Evolutionary conservation across 1,284 basidiomycete species (phyloP).

Genomic region (Fomitopsis betulina): DNA sequence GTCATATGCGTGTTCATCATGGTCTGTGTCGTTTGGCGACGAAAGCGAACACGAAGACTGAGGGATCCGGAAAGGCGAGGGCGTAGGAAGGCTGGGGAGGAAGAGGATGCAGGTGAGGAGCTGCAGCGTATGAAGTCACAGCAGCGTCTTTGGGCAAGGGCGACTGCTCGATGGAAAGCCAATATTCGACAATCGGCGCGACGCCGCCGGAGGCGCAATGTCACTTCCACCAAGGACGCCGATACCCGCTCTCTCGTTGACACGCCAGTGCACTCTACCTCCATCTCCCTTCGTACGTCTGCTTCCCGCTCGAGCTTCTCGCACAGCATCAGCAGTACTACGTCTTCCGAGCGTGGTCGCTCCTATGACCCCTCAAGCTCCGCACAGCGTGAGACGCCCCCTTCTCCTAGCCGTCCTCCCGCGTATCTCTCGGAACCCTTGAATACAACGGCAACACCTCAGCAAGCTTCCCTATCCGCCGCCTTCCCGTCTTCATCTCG

Average conservation of each 20-base stretch:
- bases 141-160: slow-evolving; percentile 56
- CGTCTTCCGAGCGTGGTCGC: neutral
- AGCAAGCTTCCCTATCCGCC: slow-evolving; percentile 3
- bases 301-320: neutral
- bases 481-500: neutral
- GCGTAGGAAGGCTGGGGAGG: slow-evolving; percentile 29
- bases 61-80: slow-evolving; percentile 34
- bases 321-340: neutral
- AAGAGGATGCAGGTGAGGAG: slow-evolving; percentile 31
- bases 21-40: slow-evolving; percentile 55
- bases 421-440: slow-evolving; percentile 12
- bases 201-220: slow-evolving; percentile 37
- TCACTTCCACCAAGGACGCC: slow-evolving; percentile 9
- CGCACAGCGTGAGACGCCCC: slow-evolving; percentile 1
- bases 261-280: slow-evolving; percentile 10
- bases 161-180: slow-evolving; percentile 60
- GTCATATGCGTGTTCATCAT: slow-evolving; percentile 53
- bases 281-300: slow-evolving; percentile 12
- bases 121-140: slow-evolving; percentile 40
- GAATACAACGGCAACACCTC: neutral
- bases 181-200: slow-evolving; percentile 52
- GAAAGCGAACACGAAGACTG: slow-evolving; percentile 18
- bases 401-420: slow-evolving; percentile 11
- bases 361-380: neutral
- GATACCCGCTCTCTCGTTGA: slow-evolving; percentile 13